These are phyloP conservation scores for Viridothelium virens DNA, from an alignment of 495 filamentous ascomycete species.

Conservation along the genomic window DNA sequence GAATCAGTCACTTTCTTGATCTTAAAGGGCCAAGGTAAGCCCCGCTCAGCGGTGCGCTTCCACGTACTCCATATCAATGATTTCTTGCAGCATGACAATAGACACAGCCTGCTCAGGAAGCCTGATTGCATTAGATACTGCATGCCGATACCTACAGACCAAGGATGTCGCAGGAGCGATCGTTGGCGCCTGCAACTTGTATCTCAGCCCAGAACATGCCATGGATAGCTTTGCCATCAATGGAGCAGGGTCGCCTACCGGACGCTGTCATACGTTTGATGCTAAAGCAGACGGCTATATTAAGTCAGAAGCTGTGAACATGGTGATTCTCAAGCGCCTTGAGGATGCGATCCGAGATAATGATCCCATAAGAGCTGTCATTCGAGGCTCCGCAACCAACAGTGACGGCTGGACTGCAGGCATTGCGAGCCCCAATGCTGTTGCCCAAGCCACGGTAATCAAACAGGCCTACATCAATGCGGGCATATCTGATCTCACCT, in stretches of 20 bases:
- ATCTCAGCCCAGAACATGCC: constrained; percentile 8
- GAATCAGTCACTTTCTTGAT: constrained; percentile 6
- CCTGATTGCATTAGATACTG: background rate
- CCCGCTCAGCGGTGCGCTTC: background rate
- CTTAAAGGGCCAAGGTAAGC: background rate
- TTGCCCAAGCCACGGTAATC: background rate
- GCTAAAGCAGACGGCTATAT: constrained; percentile 21
- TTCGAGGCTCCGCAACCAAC: constrained; percentile 1
- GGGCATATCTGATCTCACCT: background rate
- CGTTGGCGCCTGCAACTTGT: constrained; percentile 11
- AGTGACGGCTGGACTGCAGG: constrained; percentile 14
- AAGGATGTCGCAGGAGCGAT: constrained; percentile 10
- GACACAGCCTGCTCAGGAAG: constrained; percentile 2
- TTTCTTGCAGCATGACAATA: background rate
- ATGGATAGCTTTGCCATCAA: background rate
- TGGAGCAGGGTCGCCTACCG: background rate
- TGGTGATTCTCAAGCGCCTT: background rate
- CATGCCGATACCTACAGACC: background rate
- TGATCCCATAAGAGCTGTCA: background rate
- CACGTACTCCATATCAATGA: too few relatives aligned
- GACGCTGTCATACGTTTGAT: constrained; percentile 3
- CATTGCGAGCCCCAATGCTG: background rate
- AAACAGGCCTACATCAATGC: background rate
- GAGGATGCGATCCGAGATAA: background rate
- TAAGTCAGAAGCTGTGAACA: background rate